Base-by-base conservation (phyloP, 1,139 yeast genomes). In the Sugiyamaella neomexicana region DNA sequence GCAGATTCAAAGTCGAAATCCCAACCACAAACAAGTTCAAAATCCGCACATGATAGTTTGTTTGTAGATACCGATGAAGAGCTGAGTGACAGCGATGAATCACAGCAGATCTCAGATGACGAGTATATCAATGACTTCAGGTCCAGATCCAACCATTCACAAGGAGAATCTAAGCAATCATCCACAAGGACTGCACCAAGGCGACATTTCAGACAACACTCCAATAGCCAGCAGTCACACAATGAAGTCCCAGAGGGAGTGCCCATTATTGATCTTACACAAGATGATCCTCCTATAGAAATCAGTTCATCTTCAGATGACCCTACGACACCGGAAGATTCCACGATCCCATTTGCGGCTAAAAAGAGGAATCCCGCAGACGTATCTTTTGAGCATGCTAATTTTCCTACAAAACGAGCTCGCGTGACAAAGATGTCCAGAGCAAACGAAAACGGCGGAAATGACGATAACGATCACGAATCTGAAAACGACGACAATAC, bases 261-360 rank as follows among this genome's bases (percentile, higher is more conserved):
- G 2, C 50, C 52, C n/a, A 42, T 58, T 13, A 60, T 60, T 25
- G 63, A 60, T 29, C 50, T 60, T 20, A 60, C 63, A 12, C 53
- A 53, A n/a, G 63, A 60, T 5, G 57, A 48, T n/a, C 58, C 55
- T 15, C 58, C 55, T 15, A 23, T 31, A 40, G 54, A 47, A 1
- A 17, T 43, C 20, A 31, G 10, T 16, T 20, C 51, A 25, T 17
- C 38, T 29, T 13, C 10, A 25, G 25, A 45, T 29, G 7, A 20
- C 25, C 3, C 34, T 7, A 29, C 34, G 34, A 2, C 34, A 29
- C 34, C 34, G 34, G n/a, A 29, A 12, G 34, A 29, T 4, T 7
- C 34, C 5, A 29, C 34, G 34, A 7, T 9, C 12, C 40, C 40
- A 8, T 13, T 10, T 4, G 12, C 48, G 31, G 16, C 38, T 12